A percentile compares a stretch with the other conserved stretches of the same genome.
phyloP scores from a whole-genome alignment of 169 alveolate species.

The Cryptosporidium ryanae region DNA sequence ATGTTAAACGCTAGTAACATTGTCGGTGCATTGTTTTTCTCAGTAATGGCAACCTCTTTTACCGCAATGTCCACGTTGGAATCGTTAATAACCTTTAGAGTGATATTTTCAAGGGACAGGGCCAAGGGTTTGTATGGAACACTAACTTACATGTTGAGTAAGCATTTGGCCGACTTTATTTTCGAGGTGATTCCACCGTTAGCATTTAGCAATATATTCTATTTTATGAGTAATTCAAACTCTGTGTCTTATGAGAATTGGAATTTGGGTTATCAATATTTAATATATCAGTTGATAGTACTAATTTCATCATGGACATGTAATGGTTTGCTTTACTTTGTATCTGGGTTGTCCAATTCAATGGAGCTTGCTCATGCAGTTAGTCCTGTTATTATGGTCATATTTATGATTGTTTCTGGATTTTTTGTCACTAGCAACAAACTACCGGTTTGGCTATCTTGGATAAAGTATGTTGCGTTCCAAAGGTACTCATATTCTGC shows the following conservation, averaged over 20 bases:
- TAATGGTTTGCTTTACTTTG: conserved; percentile 24
- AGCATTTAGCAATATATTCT: conserved; percentile 24
- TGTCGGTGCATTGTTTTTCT: conserved; percentile 46
- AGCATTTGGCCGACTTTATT: conserved; percentile 46
- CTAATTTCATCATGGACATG: conserved; percentile 30
- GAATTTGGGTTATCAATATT: conserved; percentile 18
- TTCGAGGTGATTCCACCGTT: conserved; percentile 32
- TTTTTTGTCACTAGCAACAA: conserved; percentile 45
- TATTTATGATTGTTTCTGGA: conserved; percentile 45
- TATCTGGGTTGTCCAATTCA: conserved; percentile 28
- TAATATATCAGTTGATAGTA: conserved; percentile 9
- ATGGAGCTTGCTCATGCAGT: conserved; percentile 43
- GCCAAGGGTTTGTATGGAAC: conserved; percentile 58
- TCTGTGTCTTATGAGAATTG: conserved; percentile 13
- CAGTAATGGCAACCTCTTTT: conserved; percentile 24
- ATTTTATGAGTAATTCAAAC: conserved; percentile 35
- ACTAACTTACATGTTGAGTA: conserved; percentile 8
- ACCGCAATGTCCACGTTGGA: conserved; percentile 24
- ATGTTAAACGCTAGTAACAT: neutral
- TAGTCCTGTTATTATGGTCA: conserved; percentile 31
- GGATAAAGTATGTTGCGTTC: conserved; percentile 36
- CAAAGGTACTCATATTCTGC: conserved; percentile 39
- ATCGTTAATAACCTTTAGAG: conserved; percentile 15
- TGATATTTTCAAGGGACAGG: conserved; percentile 51
- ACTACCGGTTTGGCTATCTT: conserved; percentile 42